A percentile compares a stretch with the other conserved stretches of the same genome.
Evolutionary conservation across 140 eudicot genomes (phyloP).

Genomic region (Anethum foeniculum): DNA sequence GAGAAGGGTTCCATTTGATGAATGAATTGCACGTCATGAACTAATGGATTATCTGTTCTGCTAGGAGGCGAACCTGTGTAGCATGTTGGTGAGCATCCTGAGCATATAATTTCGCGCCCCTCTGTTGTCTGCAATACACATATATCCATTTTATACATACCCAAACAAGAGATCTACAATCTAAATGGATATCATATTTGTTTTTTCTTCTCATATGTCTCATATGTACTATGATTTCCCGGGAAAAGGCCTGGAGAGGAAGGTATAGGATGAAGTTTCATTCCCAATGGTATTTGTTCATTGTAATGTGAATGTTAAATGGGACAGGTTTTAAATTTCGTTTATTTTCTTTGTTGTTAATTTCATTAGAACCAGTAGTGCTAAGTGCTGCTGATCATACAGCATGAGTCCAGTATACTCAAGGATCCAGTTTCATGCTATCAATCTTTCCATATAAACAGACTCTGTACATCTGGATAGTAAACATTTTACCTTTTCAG

Average conservation of each 20-base stretch:
- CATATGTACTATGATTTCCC: not conserved
- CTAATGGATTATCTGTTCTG: constrained; percentile 55
- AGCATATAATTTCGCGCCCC: constrained; percentile 29
- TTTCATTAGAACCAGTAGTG: not conserved
- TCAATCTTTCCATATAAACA: not conserved
- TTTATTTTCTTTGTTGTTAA: too few relatives aligned
- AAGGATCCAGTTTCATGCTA: not conserved
- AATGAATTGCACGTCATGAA: constrained; percentile 52
- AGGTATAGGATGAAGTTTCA: not conserved
- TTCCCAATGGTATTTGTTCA: not conserved
- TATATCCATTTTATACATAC: not conserved
- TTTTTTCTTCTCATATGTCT: not conserved
- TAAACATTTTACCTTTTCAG: constrained; percentile 57
- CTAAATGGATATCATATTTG: not conserved
- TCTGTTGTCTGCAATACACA: constrained; percentile 27
- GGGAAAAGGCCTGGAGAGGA: not conserved
- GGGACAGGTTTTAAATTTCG: not conserved
- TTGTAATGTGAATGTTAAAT: not conserved
- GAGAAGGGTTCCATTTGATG: constrained; percentile 43
- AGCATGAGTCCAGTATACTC: not conserved
- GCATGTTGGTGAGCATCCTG: constrained; percentile 31
- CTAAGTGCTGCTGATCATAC: not conserved
- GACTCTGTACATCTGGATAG: not conserved
- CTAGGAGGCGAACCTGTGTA: constrained; percentile 60
- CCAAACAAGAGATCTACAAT: not conserved